Evolutionary conservation across 805 yeast species (phyloP).

Genomic region (Cyberlindnera mycetangii): DNA sequence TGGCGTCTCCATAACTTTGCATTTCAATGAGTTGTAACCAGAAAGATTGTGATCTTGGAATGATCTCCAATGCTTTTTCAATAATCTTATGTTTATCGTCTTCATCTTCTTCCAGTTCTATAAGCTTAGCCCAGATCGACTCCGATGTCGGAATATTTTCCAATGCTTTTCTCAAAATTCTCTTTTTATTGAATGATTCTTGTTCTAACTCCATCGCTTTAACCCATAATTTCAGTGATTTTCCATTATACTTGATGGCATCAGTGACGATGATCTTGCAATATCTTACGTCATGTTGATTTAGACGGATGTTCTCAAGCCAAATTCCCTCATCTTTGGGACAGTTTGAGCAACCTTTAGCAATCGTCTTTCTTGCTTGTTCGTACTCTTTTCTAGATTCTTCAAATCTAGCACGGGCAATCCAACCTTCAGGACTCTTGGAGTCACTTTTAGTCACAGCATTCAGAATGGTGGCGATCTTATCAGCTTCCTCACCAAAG

Average conservation of each 20-base stretch:
- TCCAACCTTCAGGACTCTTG: slow-evolving; percentile 73
- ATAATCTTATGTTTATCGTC: slow-evolving; percentile 52
- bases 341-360: slow-evolving; percentile 71
- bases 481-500: slow-evolving; percentile 51
- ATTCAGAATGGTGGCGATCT: slow-evolving; percentile 57
- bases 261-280: slow-evolving; percentile 61
- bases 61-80: slow-evolving; percentile 61
- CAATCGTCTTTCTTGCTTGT: slow-evolving; percentile 58
- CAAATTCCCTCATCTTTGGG: slow-evolving; percentile 72
- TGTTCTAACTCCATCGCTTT: slow-evolving; percentile 66
- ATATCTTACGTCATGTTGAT: slow-evolving; percentile 40
- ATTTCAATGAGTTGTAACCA: slow-evolving; percentile 60
- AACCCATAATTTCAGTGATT: slow-evolving; percentile 67
- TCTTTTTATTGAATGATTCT: slow-evolving; percentile 48
- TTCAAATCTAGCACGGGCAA: slow-evolving; percentile 80
- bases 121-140: slow-evolving; percentile 65
- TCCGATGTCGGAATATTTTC: slow-evolving; percentile 57
- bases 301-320: slow-evolving; percentile 74
- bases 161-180: slow-evolving; percentile 68
- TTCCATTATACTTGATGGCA: slow-evolving; percentile 56
- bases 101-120: slow-evolving; percentile 54
- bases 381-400: slow-evolving; percentile 53
- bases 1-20: slow-evolving; percentile 45
- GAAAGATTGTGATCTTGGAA: slow-evolving; percentile 61
- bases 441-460: slow-evolving; percentile 75